phyloP scores from a whole-genome alignment of 306 rosid species.

The Ceratonia siliqua region DNA sequence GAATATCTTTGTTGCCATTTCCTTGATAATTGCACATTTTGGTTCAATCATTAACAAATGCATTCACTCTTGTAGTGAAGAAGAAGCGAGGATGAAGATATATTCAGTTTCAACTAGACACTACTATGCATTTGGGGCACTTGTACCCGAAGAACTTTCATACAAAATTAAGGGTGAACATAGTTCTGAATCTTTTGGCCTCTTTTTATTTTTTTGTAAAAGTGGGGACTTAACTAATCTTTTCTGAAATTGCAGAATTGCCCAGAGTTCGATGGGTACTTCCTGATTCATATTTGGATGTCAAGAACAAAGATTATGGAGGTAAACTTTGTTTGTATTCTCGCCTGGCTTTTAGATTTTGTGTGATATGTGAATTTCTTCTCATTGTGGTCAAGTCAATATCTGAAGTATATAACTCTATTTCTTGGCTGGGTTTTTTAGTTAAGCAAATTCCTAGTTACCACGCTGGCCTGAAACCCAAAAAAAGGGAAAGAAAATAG shows the following conservation, averaged over 20 bases:
- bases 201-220: not conserved
- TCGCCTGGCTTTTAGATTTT: not conserved
- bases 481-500: not conserved
- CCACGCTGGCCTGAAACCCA: no score
- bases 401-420: not conserved
- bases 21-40: not conserved
- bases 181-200: not conserved
- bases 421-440: not conserved
- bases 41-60: not conserved
- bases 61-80: conserved; percentile 57
- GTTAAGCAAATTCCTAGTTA: not conserved
- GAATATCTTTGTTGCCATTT: not conserved
- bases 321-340: conserved; percentile 45
- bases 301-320: conserved; percentile 88
- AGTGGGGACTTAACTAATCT: not conserved
- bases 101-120: conserved; percentile 93
- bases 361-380: not conserved
- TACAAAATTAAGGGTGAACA: conserved; percentile 73
- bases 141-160: conserved; percentile 79
- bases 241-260: conserved; percentile 54
- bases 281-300: conserved; percentile 97
- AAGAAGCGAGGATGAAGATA: conserved; percentile 90
- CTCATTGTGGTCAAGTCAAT: not conserved
- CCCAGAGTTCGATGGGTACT: conserved; percentile 93
- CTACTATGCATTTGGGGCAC: conserved; percentile 90